A percentile compares a stretch with the other conserved stretches of the same genome.
Evolutionary conservation across 306 rosid genomes (phyloP).

Genomic region (Chamaecrista fasciculata): DNA sequence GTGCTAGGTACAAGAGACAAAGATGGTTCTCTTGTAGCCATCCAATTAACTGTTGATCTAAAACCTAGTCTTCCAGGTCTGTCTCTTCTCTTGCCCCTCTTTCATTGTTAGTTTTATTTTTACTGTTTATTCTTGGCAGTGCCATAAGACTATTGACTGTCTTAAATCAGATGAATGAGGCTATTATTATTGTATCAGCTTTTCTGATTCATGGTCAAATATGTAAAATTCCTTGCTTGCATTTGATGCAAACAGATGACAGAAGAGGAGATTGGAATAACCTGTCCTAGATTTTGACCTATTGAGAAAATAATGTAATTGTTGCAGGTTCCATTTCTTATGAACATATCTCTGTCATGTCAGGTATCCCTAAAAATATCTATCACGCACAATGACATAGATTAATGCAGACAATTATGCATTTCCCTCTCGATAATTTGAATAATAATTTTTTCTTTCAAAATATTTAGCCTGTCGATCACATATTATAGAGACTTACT

Average conservation of each 20-base stretch:
- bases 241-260: neutral
- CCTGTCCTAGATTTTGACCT: neutral
- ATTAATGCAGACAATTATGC: neutral
- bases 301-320: neutral
- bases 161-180: slow-evolving; percentile 7
- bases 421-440: neutral
- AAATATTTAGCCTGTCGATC: neutral
- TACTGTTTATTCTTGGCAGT: too few relatives aligned
- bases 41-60: slow-evolving; percentile 97
- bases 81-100: slow-evolving; percentile 19
- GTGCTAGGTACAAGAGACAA: slow-evolving; percentile 81
- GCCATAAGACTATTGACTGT: slow-evolving; percentile 9
- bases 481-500: neutral
- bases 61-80: slow-evolving; percentile 98
- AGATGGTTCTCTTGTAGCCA: slow-evolving; percentile 59
- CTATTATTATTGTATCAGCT: neutral
- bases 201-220: neutral
- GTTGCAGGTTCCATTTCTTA: neutral
- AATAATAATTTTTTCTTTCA: neutral
- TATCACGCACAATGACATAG: neutral
- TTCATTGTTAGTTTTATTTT: neutral
- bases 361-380: slow-evolving; percentile 10
- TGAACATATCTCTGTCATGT: neutral
- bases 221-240: neutral
- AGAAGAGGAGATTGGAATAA: neutral